phyloP scores from a whole-genome alignment of 148 eudicot genomes.

The Polygonum maritimum region DNA sequence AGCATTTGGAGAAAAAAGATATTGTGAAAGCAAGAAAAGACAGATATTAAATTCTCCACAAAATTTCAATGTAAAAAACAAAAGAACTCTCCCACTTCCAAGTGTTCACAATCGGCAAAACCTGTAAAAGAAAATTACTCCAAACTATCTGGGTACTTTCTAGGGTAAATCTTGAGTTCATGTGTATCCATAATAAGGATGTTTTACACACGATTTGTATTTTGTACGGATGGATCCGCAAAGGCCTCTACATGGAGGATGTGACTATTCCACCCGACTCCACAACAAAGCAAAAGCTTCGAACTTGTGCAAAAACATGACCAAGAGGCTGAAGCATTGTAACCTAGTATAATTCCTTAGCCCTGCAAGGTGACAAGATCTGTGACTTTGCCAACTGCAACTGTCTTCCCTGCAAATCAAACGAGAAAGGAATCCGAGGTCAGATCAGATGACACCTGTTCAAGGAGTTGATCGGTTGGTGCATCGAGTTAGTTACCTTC shows the following conservation, averaged over 20 bases:
- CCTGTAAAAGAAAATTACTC: not conserved
- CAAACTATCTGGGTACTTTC: not conserved
- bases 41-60: not conserved
- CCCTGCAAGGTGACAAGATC: constrained; percentile 6
- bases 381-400: constrained; percentile 73
- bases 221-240: not conserved
- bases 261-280: not conserved
- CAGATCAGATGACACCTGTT: not conserved
- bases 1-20: not conserved
- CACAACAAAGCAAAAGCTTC: not conserved
- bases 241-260: too few relatives aligned
- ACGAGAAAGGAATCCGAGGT: not conserved
- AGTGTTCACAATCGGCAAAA: not conserved
- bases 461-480: not conserved
- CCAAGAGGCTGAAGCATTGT: not conserved
- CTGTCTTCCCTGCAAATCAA: constrained; percentile 57
- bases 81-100: not conserved
- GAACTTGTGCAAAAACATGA: not conserved
- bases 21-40: not conserved
- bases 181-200: not conserved
- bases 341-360: not conserved
- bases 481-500: constrained; percentile 20
- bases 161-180: not conserved
- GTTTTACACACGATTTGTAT: not conserved
- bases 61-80: not conserved